Evolutionary conservation across 2,329 filamentous ascomycete species (phyloP).

Genomic region (Exophiala dermatitidis): DNA sequence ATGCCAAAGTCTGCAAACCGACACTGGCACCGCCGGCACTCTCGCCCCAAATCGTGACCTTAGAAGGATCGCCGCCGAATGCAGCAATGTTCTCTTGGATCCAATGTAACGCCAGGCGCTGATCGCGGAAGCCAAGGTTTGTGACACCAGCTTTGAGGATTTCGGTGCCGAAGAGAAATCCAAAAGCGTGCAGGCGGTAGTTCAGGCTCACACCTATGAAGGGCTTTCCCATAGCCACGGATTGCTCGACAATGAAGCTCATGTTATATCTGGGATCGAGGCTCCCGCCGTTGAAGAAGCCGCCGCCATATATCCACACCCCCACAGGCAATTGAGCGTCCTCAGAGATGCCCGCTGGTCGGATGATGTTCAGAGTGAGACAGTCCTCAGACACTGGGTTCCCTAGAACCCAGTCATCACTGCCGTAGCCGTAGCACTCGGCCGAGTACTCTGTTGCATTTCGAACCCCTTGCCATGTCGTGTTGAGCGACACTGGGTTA

Average conservation of each 20-base stretch:
- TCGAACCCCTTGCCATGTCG: constrained; percentile 37
- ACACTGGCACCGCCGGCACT: constrained; percentile 30
- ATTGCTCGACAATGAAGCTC: constrained; percentile 51
- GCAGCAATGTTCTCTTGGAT: constrained; percentile 34
- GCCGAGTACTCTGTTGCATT: constrained; percentile 42
- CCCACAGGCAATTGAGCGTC: constrained; percentile 46
- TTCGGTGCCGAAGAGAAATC: constrained; percentile 43
- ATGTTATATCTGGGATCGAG: constrained; percentile 56
- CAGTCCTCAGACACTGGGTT: constrained; percentile 42
- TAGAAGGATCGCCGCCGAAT: constrained; percentile 33
- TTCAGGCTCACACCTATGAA: constrained; percentile 51
- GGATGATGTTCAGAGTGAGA: constrained; percentile 44
- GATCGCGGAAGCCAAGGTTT: constrained; percentile 52
- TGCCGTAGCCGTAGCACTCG: constrained; percentile 48
- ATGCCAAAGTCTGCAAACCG: constrained; percentile 46
- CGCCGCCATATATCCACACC: constrained; percentile 57
- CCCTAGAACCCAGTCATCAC: constrained; percentile 26
- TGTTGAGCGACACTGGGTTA: constrained; percentile 45
- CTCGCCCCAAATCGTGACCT: constrained; percentile 37
- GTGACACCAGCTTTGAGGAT: constrained; percentile 26
- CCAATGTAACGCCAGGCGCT: constrained; percentile 36
- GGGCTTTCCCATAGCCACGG: constrained; percentile 46
- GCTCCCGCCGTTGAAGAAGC: constrained; percentile 45
- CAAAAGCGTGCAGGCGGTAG: constrained; percentile 47
- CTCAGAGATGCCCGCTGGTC: constrained; percentile 42